Base-by-base conservation (phyloP, 1,139 yeast genomes). In the Yamadazyma diospyri region DNA sequence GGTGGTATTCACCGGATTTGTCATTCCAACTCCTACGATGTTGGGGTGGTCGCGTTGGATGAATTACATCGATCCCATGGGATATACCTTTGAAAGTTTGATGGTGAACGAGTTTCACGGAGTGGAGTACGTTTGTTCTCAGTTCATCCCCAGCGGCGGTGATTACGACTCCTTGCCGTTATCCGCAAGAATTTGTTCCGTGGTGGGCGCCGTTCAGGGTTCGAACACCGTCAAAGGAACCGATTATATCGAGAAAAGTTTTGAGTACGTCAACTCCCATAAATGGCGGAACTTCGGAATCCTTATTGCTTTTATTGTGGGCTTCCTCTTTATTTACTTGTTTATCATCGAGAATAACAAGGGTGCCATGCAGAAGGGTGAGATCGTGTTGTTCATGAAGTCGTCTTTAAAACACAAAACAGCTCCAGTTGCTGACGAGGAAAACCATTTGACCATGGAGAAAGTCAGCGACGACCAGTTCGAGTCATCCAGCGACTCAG, bases 241-340 rank as follows among this genome's bases (percentile, higher is more conserved):
- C 35, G 59, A 46, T 11, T 87, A 78, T 52, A 46, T 86, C 29
- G 47, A 46, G 4, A 41, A 44, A n/a, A 55, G 78, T 4, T 79
- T 56, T 53, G 43, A 53, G 10, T 86, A 82, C 57, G 47, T 52
- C 25, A 68, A 72, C 46, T 37, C 59, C n/a, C 87, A 87, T 55
- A 75, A 76, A 50, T 87, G 96, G 96, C 78, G 95, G 63, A 81
- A 87, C 51, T 75, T 78, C 45, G 95, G 95, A 51, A 80, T 87
- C 44, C 60, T 72, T 26, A 38, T 79, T 38, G 85, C 68, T 1
- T 83, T 72, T 50, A 57, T 62, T 20, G 32, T 77, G 16, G 70
- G 79, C 55, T 81, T 82, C 57, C 59, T 81, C 32, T 43, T 47
- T 27, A 62, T 76, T 16, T 81, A 82, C 49, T 55, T 86, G 48